Conservation (phyloP, 2,329 filamentous ascomycete species). For the Parastagonospora avenae region DNA sequence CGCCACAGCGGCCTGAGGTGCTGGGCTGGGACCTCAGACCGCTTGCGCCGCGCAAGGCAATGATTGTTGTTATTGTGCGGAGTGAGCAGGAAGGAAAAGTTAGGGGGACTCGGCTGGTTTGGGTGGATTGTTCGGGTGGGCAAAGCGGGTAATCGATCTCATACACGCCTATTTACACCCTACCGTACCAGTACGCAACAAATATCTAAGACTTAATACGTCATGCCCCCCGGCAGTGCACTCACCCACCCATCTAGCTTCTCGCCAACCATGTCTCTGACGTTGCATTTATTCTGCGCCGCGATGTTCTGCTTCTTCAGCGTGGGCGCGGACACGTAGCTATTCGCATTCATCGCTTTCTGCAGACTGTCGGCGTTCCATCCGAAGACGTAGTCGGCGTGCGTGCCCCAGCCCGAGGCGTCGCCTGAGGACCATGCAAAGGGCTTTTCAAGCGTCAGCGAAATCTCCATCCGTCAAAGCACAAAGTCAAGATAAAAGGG, state of each 20-base stretch:
- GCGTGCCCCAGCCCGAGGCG: slow-evolving; percentile 30
- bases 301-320: slow-evolving; percentile 42
- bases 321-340: slow-evolving; percentile 34
- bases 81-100: background rate
- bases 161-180: no score
- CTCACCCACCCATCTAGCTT: slow-evolving; percentile 37
- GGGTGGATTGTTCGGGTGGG: slow-evolving; percentile 6
- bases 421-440: slow-evolving; percentile 41
- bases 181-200: no score
- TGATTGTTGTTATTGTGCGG: slow-evolving; percentile 28
- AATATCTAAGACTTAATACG: slow-evolving; percentile 1
- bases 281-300: slow-evolving; percentile 41
- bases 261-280: slow-evolving; percentile 39
- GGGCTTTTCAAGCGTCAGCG: slow-evolving; percentile 17
- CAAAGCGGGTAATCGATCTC: background rate
- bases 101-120: slow-evolving; percentile 12
- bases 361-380: slow-evolving; percentile 39
- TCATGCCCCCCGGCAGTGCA: slow-evolving; percentile 14
- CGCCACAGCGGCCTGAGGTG: slow-evolving; percentile 5
- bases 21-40: slow-evolving; percentile 36
- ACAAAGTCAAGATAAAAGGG: background rate
- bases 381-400: slow-evolving; percentile 42
- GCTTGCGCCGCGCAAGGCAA: slow-evolving; percentile 16
- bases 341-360: slow-evolving; percentile 36
- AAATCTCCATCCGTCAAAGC: no score